These are phyloP conservation scores for Psophocarpus tetragonolobus DNA, from an alignment of 306 rosid genomes.

Conservation along the genomic window DNA sequence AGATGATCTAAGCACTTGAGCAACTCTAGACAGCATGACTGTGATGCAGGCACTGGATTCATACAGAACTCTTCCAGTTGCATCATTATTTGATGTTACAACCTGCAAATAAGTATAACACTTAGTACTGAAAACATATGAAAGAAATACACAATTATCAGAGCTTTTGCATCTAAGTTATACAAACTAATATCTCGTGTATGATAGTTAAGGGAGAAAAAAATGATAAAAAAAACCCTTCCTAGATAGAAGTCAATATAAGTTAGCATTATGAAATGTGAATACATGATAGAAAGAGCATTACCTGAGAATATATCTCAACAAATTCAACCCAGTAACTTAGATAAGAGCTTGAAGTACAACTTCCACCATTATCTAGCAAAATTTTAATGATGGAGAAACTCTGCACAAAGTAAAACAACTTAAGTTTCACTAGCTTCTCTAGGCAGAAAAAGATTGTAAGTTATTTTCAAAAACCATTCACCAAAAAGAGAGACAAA, in stretches of 20 bases:
- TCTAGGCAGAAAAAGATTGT: background rate
- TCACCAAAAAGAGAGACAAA: background rate
- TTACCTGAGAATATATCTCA: constrained; percentile 83
- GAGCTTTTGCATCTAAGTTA: background rate
- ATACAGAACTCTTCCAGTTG: constrained; percentile 71
- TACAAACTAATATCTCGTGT: background rate
- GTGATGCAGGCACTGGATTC: constrained; percentile 82
- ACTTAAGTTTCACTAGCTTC: constrained; percentile 28
- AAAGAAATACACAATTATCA: constrained; percentile 14
- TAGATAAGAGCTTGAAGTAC: constrained; percentile 54
- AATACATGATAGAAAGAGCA: constrained; percentile 29
- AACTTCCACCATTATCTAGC: constrained; percentile 62
- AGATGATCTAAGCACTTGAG: constrained; percentile 58
- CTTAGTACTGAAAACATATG: constrained; percentile 39
- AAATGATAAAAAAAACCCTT: background rate
- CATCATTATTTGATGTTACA: constrained; percentile 59
- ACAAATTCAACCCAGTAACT: constrained; percentile 76
- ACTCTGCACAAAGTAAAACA: constrained; percentile 57
- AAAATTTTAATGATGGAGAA: constrained; percentile 73
- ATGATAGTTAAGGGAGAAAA: background rate
- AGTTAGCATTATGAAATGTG: constrained; percentile 11
- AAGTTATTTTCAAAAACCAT: constrained; percentile 12
- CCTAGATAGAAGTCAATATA: background rate
- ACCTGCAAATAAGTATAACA: constrained; percentile 57
- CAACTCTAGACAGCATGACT: constrained; percentile 69